A percentile compares a stretch with the other conserved stretches of the same genome.
phyloP scores from a whole-genome alignment of 345 rosid genomes.

The Arabis hirsuta region DNA sequence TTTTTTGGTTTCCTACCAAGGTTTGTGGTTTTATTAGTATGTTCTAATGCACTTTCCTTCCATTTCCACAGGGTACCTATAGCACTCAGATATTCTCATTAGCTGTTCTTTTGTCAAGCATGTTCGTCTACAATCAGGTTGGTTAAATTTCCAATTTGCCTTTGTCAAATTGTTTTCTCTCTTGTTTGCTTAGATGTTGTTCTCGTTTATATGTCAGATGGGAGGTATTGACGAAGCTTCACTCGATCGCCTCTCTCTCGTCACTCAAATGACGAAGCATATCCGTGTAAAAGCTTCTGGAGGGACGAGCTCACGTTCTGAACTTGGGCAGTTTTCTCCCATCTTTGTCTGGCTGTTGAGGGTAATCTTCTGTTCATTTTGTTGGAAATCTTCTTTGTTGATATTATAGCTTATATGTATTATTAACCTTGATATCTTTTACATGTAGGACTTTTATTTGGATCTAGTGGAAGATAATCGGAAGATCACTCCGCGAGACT shows the following conservation, averaged over 20 bases:
- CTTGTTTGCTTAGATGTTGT: slow-evolving; percentile 25
- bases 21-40: not conserved
- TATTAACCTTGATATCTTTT: slow-evolving; percentile 25
- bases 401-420: not conserved
- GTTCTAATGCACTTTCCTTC: slow-evolving; percentile 10
- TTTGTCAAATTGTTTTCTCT: not conserved
- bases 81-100: slow-evolving; percentile 98
- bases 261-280: slow-evolving; percentile 97
- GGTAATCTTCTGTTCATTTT: slow-evolving; percentile 51
- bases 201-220: slow-evolving; percentile 55
- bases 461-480: slow-evolving; percentile 82
- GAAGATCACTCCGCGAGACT: slow-evolving; percentile 93
- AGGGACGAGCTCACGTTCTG: slow-evolving; percentile 78
- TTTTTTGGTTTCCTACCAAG: not conserved
- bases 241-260: slow-evolving; percentile 93
- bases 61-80: slow-evolving; percentile 78
- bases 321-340: slow-evolving; percentile 92
- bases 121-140: slow-evolving; percentile 98
- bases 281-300: slow-evolving; percentile 93
- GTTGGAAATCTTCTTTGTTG: not conserved
- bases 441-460: slow-evolving; percentile 85
- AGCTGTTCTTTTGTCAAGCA: slow-evolving; percentile 94
- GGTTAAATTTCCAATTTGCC: slow-evolving; percentile 22
- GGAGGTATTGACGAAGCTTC: slow-evolving; percentile 98
- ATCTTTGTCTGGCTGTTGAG: slow-evolving; percentile 98